These are phyloP conservation scores for Coemansia biformis DNA, from an alignment of 192 early-diverging fungal species.

Conservation along the genomic window DNA sequence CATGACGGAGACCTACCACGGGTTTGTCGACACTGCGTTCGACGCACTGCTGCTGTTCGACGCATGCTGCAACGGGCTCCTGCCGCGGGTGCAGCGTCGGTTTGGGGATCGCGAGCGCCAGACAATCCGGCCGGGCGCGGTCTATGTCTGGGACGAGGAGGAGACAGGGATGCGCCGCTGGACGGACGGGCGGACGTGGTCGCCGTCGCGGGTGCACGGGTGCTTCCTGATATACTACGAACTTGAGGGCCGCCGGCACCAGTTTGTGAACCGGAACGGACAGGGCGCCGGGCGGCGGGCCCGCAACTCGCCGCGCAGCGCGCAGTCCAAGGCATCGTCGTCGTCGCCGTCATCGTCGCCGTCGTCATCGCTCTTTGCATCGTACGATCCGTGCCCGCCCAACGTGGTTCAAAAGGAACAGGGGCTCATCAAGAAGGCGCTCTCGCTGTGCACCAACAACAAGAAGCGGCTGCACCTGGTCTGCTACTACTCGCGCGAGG, in stretches of 20 bases:
- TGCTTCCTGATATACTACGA: conserved; percentile 88
- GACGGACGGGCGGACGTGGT: conserved; percentile 89
- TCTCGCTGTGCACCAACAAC: conserved; percentile 74
- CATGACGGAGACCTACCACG: conserved; percentile 75
- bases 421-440: conserved; percentile 81
- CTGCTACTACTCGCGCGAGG: conserved; percentile 80
- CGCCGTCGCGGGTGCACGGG: conserved; percentile 77
- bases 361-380: conserved; percentile 13
- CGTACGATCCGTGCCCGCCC: conserved; percentile 39
- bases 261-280: conserved; percentile 40
- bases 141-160: conserved; percentile 88
- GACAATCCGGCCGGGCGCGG: conserved; percentile 73
- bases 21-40: conserved; percentile 76
- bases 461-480: conserved; percentile 84
- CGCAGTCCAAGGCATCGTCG: conserved; percentile 11
- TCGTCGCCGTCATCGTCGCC: conserved; percentile 13
- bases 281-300: conserved; percentile 23
- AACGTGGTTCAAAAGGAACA: conserved; percentile 60
- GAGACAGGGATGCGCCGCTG: conserved; percentile 86
- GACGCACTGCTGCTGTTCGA: conserved; percentile 88
- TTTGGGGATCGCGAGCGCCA: conserved; percentile 79
- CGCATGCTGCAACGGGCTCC: conserved; percentile 67
- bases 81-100: conserved; percentile 72
- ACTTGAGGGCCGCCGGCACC: conserved; percentile 60
- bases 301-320: conserved; percentile 23